Evolutionary conservation across 345 rosid genomes (phyloP), one percentile per base, ranked within the genome.

Genomic region (Laguncularia racemosa): DNA sequence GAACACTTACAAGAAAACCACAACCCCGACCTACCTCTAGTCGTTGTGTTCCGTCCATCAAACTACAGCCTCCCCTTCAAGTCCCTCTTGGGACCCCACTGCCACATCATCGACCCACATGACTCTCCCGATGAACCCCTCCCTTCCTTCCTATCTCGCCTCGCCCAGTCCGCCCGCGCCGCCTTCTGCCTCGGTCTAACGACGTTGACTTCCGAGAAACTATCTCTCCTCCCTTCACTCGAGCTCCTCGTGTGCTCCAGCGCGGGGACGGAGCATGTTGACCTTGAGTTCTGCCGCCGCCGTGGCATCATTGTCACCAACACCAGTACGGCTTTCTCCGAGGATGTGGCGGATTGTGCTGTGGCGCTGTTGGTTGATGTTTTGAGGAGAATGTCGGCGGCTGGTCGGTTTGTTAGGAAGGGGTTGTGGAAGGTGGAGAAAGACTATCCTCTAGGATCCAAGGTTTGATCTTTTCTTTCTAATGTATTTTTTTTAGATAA

Each of bases 361-460:
- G 78, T 78, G 40, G 80, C 67, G 26, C 63, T 81, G 60, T 55
- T 81, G 55, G 63, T 81, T 26, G 81, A 73, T 52, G 80, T 81
- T 15, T 46, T 69, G 59, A 71, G 86, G 64, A 66, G 61, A 52
- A 19, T 81, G 18, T 71, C 79, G 23, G 76, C 69, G 0, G 55
- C 64, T 2, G 52, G 65, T 28, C 65, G 78, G 16, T 73, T 46
- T 56, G 73, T 71, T 21, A 67, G 67, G 55, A 48, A 48, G 33
- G 77, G 77, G 11, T 50, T 44, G 54, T 79, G 84, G 84, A 46
- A 71, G 21, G 48, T 28, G 53, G 52, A 58, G 14, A 73, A 71
- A 17, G 71, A 68, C 14, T 76, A 64, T 56, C 71, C 77, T 1
- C 77, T 71, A 18, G 77, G 72, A 20, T 61, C 50, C 20, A 76